A percentile compares a stretch with the other conserved stretches of the same genome.
Evolutionary conservation across 1,284 basidiomycete species (phyloP).

Genomic region (Tilletia walkeri): DNA sequence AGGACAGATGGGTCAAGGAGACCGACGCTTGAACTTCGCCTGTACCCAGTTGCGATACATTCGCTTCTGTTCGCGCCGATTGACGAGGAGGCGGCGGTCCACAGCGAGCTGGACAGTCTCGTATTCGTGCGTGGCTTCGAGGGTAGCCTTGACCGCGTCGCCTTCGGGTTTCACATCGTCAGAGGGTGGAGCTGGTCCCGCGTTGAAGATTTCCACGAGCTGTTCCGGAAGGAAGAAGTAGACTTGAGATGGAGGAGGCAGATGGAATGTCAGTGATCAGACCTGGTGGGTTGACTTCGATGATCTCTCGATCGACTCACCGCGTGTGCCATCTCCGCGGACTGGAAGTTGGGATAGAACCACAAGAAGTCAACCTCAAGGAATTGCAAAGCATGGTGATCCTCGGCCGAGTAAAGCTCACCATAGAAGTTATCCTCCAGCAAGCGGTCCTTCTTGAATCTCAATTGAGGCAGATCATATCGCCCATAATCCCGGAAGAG

Average conservation of each 20-base stretch:
- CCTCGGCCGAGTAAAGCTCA: constrained; percentile 12
- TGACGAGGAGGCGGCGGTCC: constrained; percentile 51
- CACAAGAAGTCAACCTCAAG: neutral
- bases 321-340: constrained; percentile 90
- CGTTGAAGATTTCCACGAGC: constrained; percentile 44
- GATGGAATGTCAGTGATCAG: neutral
- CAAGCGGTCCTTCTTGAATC: constrained; percentile 82
- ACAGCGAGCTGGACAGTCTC: constrained; percentile 49
- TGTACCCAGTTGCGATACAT: constrained; percentile 54
- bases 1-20: too few relatives aligned
- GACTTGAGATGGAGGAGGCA: constrained; percentile 22
- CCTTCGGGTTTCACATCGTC: neutral
- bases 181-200: constrained; percentile 23
- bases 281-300: neutral
- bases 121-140: constrained; percentile 27
- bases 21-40: constrained; percentile 35
- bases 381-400: too few relatives aligned
- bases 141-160: neutral
- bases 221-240: constrained; percentile 52
- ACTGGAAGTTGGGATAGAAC: constrained; percentile 21
- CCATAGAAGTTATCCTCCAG: constrained; percentile 74
- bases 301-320: constrained; percentile 14
- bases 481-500: constrained; percentile 92
- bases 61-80: constrained; percentile 50
- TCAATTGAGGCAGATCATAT: constrained; percentile 81